A percentile compares a stretch with the other conserved stretches of the same genome.
phyloP scores from a whole-genome alignment of 2,329 filamentous ascomycete genomes.

The Rhynchosporium secalis region DNA sequence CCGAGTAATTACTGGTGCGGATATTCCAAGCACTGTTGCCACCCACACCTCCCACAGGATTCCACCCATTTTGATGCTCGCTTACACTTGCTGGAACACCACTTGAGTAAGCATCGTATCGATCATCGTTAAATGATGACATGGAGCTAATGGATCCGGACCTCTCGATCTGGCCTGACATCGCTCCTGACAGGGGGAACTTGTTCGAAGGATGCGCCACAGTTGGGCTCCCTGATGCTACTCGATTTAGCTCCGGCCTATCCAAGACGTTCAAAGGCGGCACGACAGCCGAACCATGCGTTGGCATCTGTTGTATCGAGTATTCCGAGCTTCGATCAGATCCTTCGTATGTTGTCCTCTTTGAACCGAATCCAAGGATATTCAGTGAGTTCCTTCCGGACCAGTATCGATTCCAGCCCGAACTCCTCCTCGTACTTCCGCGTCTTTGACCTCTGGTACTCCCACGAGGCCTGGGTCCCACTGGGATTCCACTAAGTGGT shows the following conservation, averaged over 20 bases:
- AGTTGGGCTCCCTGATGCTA: conserved; percentile 69
- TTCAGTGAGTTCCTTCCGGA: conserved; percentile 70
- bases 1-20: conserved; percentile 55
- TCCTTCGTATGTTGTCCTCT: conserved; percentile 49
- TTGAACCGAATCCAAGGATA: conserved; percentile 59
- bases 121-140: conserved; percentile 37
- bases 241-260: conserved; percentile 56
- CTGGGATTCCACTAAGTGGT: conserved; percentile 6
- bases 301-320: conserved; percentile 43
- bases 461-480: conserved; percentile 27
- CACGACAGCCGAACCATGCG: conserved; percentile 67
- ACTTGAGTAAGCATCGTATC: conserved; percentile 57
- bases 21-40: conserved; percentile 45
- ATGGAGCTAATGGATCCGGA: conserved; percentile 46
- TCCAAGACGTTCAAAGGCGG: conserved; percentile 67
- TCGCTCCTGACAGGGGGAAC: conserved; percentile 54
- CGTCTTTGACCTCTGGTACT: conserved; percentile 28
- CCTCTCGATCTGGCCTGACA: conserved; percentile 62
- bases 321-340: conserved; percentile 51
- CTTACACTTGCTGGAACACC: conserved; percentile 61
- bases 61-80: conserved; percentile 39
- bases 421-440: conserved; percentile 54
- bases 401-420: conserved; percentile 78
- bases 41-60: conserved; percentile 33
- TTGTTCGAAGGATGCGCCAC: conserved; percentile 54